Evolutionary conservation across 2,329 filamentous ascomycete genomes (phyloP).

Genomic region (Venturiaceae sp.): DNA sequence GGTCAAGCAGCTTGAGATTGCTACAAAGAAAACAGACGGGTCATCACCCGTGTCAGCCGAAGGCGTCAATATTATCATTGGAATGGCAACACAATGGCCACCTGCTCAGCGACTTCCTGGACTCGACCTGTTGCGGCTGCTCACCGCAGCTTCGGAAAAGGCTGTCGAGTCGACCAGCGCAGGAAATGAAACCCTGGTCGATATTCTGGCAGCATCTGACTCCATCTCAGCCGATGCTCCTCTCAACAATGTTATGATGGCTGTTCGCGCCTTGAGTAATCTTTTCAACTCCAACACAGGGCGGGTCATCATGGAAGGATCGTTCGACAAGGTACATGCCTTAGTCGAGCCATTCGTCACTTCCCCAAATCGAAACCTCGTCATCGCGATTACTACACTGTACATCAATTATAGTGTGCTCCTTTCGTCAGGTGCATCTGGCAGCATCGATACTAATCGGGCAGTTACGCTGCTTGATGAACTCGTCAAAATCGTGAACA

Average conservation of each 20-base stretch:
- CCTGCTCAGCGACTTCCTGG: conserved; percentile 70
- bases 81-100: conserved; percentile 71
- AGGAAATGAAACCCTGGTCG: conserved; percentile 46
- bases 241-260: conserved; percentile 82
- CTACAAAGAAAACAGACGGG: conserved; percentile 29
- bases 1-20: conserved; percentile 52
- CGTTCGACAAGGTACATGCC: conserved; percentile 50
- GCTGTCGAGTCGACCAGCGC: conserved; percentile 52
- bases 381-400: conserved; percentile 71
- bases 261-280: conserved; percentile 71
- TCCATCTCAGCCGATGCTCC: conserved; percentile 38
- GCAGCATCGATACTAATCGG: conserved; percentile 29
- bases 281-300: conserved; percentile 70
- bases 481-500: conserved; percentile 52
- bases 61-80: conserved; percentile 56
- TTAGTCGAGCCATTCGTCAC: conserved; percentile 53
- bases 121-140: conserved; percentile 78
- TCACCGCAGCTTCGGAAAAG: conserved; percentile 57
- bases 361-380: conserved; percentile 60
- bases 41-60: conserved; percentile 32
- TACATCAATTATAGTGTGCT: conserved; percentile 80
- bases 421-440: conserved; percentile 32
- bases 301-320: conserved; percentile 44
- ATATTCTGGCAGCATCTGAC: conserved; percentile 43
- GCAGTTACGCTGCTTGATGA: conserved; percentile 49